Evolutionary conservation across 2,329 filamentous ascomycete genomes (phyloP).

Genomic region (Fusarium xyrophilum): DNA sequence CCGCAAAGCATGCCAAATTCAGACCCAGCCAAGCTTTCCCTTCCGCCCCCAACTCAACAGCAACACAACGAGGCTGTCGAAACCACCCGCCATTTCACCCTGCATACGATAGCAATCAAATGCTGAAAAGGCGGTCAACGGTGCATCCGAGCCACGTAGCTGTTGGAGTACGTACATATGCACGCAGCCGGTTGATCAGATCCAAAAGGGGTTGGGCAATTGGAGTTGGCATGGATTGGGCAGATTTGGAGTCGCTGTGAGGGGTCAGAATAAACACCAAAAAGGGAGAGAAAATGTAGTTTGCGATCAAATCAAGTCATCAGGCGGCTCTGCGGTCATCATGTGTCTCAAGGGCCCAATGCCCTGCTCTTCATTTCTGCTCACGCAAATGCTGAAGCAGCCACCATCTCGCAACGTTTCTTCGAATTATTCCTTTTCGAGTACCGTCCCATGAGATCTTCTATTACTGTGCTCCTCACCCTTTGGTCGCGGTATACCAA

Average conservation of each 20-base stretch:
- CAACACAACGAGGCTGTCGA: neutral
- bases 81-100: neutral
- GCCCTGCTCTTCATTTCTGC: neutral
- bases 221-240: neutral
- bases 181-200: neutral
- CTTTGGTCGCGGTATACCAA: neutral
- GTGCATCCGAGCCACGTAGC: neutral
- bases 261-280: neutral
- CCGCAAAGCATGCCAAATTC: neutral
- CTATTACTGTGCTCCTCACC: neutral
- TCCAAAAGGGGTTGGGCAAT: conserved; percentile 6
- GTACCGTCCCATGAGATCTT: neutral
- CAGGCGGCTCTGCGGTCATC: neutral
- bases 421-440: neutral
- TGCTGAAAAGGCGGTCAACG: conserved; percentile 8
- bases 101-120: neutral
- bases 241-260: neutral
- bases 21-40: neutral
- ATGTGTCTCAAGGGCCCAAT: neutral
- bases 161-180: conserved; percentile 3
- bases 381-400: neutral
- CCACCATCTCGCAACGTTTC: neutral
- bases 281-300: neutral
- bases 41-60: neutral
- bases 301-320: neutral